A percentile compares a stretch with the other conserved stretches of the same genome.
phyloP scores from a whole-genome alignment of 2,329 filamentous ascomycete species.

The Phyllosticta citribraziliensis region DNA sequence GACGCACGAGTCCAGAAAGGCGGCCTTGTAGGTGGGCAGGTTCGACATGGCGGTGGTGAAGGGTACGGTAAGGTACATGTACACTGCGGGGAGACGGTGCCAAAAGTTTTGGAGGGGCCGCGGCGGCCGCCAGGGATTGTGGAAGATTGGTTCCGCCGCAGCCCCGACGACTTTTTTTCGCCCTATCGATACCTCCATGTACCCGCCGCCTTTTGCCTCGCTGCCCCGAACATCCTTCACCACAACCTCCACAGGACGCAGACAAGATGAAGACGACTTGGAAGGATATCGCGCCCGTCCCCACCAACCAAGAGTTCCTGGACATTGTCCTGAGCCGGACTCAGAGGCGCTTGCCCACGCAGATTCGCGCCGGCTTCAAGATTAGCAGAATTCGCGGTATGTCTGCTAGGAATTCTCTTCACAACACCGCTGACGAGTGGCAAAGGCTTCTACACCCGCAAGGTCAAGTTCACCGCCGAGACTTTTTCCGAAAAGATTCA shows the following conservation, averaged over 20 bases:
- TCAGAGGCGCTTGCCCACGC: conserved; percentile 84
- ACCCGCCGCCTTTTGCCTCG: background rate
- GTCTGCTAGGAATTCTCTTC: conserved; percentile 26
- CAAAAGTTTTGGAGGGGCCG: conserved; percentile 6
- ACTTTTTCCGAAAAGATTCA: conserved; percentile 92
- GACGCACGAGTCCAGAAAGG: conserved; percentile 62
- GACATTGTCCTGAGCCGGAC: conserved; percentile 86
- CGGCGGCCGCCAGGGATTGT: background rate
- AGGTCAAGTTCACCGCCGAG: conserved; percentile 97
- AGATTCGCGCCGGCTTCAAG: conserved; percentile 93
- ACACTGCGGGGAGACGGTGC: background rate
- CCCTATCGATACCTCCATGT: conserved; percentile 8
- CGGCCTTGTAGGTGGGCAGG: conserved; percentile 46
- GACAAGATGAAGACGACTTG: conserved; percentile 25
- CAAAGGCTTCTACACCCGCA: conserved; percentile 82
- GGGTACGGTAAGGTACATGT: background rate
- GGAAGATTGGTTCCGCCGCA: conserved; percentile 5
- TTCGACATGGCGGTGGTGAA: background rate
- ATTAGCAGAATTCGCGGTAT: conserved; percentile 71
- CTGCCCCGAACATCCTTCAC: background rate
- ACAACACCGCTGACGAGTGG: background rate
- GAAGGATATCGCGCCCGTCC: conserved; percentile 70
- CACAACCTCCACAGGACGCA: background rate
- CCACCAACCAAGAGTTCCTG: conserved; percentile 88
- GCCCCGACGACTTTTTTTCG: conserved; percentile 9